These are phyloP conservation scores for Microbotryum scabiosae DNA, from an alignment of 1,284 basidiomycete species.

Conservation along the genomic window DNA sequence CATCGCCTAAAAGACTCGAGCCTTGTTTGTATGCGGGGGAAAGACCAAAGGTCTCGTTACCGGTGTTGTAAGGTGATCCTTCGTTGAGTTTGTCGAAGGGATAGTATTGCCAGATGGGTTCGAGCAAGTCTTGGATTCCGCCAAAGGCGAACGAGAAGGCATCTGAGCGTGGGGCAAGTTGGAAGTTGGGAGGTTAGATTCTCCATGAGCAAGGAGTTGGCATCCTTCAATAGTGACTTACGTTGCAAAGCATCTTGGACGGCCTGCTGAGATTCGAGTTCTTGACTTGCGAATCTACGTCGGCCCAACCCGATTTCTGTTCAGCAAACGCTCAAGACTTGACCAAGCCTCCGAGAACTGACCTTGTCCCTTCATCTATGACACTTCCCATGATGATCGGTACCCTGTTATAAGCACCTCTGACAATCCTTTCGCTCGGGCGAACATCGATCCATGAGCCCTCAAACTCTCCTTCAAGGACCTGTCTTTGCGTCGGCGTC, in stretches of 20 bases:
- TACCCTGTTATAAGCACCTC: constrained; percentile 18
- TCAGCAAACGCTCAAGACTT: neutral
- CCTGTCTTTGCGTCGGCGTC: too few species aligned
- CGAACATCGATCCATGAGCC: constrained; percentile 23
- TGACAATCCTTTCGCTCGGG: constrained; percentile 18
- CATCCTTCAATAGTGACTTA: neutral
- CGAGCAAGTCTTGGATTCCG: constrained; percentile 22
- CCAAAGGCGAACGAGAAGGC: constrained; percentile 28
- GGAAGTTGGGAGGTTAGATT: neutral
- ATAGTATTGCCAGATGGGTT: constrained; percentile 21
- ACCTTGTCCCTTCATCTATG: constrained; percentile 23
- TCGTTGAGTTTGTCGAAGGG: constrained; percentile 3
- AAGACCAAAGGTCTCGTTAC: constrained; percentile 13
- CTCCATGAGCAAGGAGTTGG: neutral
- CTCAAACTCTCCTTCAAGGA: constrained; percentile 20
- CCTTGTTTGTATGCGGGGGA: constrained; percentile 14
- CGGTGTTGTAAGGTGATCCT: constrained; percentile 18
- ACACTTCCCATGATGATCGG: constrained; percentile 23
- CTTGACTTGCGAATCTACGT: constrained; percentile 3
- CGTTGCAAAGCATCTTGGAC: constrained; percentile 11
- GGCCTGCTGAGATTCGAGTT: constrained; percentile 6
- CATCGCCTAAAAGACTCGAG: constrained; percentile 19
- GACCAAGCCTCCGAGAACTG: neutral
- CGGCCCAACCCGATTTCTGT: neutral
- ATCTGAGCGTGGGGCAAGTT: neutral